These are phyloP conservation scores for Diversispora epigaea DNA, from an alignment of 192 early-diverging fungal genomes.

Conservation along the genomic window DNA sequence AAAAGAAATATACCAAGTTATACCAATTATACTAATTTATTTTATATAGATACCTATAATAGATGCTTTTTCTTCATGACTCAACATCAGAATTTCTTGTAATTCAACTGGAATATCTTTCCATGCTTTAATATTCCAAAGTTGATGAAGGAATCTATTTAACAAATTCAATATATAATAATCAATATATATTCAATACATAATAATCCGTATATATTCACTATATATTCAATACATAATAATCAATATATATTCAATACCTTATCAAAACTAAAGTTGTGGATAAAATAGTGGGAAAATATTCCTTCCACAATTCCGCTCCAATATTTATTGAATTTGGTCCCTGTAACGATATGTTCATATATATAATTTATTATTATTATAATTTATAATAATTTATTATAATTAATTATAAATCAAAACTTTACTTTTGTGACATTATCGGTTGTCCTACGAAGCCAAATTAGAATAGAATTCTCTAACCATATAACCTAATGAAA, in stretches of 20 bases:
- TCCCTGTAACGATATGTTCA: too few species aligned
- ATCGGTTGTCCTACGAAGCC: too few species aligned
- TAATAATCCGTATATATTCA: background rate
- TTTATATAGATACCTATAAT: background rate
- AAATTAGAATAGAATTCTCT: too few species aligned
- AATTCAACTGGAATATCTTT: background rate
- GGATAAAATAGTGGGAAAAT: background rate
- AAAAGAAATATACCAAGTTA: too few species aligned
- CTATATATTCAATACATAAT: background rate
- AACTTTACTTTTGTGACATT: too few species aligned
- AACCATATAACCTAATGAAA: too few species aligned
- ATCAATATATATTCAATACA: background rate
- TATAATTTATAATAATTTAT: too few species aligned
- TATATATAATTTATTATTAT: too few species aligned
- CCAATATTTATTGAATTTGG: too few species aligned
- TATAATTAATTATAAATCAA: too few species aligned
- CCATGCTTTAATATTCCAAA: slow-evolving; percentile 9
- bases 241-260: background rate
- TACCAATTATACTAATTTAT: too few species aligned
- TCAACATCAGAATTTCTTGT: background rate
- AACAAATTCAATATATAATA: background rate
- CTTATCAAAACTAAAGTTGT: background rate
- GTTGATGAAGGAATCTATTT: background rate
- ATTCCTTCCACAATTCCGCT: background rate
- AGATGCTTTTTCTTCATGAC: slow-evolving; percentile 6